phyloP scores from a whole-genome alignment of 1,284 basidiomycete species.

The Puccinia horiana region DNA sequence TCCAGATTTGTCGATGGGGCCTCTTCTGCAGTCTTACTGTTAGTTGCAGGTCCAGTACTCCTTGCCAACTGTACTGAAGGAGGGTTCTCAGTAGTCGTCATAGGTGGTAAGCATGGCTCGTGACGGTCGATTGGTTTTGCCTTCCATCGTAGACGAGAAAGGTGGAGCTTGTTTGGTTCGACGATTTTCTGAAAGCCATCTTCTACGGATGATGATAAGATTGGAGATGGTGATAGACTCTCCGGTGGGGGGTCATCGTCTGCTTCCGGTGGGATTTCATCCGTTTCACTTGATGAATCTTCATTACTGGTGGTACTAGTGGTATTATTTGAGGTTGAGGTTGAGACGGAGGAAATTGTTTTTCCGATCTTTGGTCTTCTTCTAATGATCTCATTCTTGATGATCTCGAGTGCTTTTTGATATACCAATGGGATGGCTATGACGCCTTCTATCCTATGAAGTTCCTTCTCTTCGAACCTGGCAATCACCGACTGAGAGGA shows the following conservation, averaged over 20 bases:
- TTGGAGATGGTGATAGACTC: not conserved
- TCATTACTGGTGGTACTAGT: not conserved
- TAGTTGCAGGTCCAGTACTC: not conserved
- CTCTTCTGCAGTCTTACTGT: not conserved
- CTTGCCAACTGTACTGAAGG: not conserved
- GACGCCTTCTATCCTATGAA: constrained; percentile 10
- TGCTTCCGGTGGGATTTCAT: constrained; percentile 24
- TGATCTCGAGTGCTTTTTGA: not conserved
- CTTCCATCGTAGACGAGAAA: constrained; percentile 35
- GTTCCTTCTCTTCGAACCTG: constrained; percentile 19
- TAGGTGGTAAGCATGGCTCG: not conserved
- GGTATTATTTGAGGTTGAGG: constrained; percentile 12
- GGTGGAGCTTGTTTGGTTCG: constrained; percentile 2
- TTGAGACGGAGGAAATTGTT: not conserved
- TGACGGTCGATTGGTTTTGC: not conserved
- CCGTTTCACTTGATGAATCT: not conserved
- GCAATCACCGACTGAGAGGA: constrained; percentile 26
- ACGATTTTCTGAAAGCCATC: not conserved
- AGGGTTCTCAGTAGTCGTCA: not conserved
- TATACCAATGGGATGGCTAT: constrained; percentile 25
- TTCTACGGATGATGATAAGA: not conserved
- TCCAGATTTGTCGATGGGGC: not conserved
- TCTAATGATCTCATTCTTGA: constrained; percentile 25
- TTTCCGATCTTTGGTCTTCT: not conserved
- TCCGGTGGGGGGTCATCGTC: constrained; percentile 18